Evolutionary conservation across 306 rosid genomes (phyloP), one percentile per base, ranked within the genome.

Genomic region (Pterocarpus santalinus): DNA sequence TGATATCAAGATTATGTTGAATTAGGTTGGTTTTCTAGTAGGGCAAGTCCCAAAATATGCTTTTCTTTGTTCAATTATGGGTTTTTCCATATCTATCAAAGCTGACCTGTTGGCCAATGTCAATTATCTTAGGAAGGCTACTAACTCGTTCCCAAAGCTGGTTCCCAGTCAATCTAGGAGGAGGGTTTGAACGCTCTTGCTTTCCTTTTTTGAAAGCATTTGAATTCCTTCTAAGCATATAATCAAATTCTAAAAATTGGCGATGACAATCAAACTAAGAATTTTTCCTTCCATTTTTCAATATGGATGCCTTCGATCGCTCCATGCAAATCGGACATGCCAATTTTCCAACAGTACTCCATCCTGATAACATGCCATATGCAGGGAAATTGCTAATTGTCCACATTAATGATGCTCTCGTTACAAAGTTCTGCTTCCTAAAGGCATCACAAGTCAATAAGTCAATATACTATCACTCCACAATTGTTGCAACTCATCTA

Each of bases 321-420:
- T 17, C n/a, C 66, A 36, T 73, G 22, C 66, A 73, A 36, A 73
- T 5, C 5, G 66, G 55, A 56, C 66, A 73, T 8, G 66, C 66
- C 13, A 36, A 38, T 56, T 16, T 73, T 38, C 66, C 66, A 3
- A 14, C 22, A 0, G n/a, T 73, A 17, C 77, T 73, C 22, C 57
- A 68, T 3, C 57, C 51, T 7, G 51, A 46, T 9, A 46, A 46
- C 51, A 46, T 46, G 2, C 51, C 51, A 46, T 46, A 46, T 46
- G 51, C 12, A 46, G 51, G 51, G 4, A 46, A 46, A 46, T 46
- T 4, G 2, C 12, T 46, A 2, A 69, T 69, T 10, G 57, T 69
- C 73, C 16, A 69, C 17, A 69, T 69, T 7, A 46, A 13, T 46
- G 57, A 7, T 44, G 3, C 58, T 46, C 11, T 69, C 22, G 46